Percentiles rank a stretch among this genome's conserved stretches.
phyloP scores from a whole-genome alignment of 2,329 filamentous ascomycete species.

The Thielaviopsis euricoi region DNA sequence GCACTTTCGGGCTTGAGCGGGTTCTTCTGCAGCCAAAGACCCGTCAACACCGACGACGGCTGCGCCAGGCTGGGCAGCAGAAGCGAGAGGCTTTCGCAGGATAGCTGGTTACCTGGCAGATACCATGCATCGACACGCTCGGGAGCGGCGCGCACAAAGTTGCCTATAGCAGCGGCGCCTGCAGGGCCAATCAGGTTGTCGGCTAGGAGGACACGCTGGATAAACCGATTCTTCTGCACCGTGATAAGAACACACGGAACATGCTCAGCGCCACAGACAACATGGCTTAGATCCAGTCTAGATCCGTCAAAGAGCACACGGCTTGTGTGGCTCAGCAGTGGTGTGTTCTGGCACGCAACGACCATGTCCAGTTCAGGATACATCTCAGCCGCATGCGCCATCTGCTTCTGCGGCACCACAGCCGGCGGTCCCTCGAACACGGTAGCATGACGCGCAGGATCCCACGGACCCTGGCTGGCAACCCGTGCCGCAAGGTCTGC shows the following conservation, averaged over 20 bases:
- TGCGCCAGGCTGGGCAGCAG: conserved; percentile 29
- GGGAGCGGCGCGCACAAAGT: conserved; percentile 28
- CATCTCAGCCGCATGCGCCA: conserved; percentile 19
- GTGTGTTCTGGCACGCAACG: background rate
- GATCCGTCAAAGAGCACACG: conserved; percentile 32
- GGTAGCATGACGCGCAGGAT: conserved; percentile 17
- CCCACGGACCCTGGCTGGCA: conserved; percentile 20
- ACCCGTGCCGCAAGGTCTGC: conserved; percentile 22
- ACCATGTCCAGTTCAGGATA: conserved; percentile 20
- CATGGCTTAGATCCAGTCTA: conserved; percentile 38
- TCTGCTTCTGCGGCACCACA: conserved; percentile 21
- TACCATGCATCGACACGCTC: conserved; percentile 37
- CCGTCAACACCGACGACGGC: background rate
- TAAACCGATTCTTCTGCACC: conserved; percentile 28
- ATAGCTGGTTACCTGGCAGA: conserved; percentile 36
- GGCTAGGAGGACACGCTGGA: conserved; percentile 34
- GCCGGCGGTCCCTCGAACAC: conserved; percentile 19
- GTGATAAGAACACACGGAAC: conserved; percentile 33
- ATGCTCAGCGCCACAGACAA: conserved; percentile 34
- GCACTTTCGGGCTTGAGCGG: conserved; percentile 26
- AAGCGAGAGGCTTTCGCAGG: conserved; percentile 23
- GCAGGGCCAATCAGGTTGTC: conserved; percentile 37
- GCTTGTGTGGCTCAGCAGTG: conserved; percentile 19
- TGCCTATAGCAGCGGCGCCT: conserved; percentile 28
- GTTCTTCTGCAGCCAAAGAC: conserved; percentile 36